These are phyloP conservation scores for Deakozyma indianensis DNA, from an alignment of 805 yeast species.

Conservation along the genomic window DNA sequence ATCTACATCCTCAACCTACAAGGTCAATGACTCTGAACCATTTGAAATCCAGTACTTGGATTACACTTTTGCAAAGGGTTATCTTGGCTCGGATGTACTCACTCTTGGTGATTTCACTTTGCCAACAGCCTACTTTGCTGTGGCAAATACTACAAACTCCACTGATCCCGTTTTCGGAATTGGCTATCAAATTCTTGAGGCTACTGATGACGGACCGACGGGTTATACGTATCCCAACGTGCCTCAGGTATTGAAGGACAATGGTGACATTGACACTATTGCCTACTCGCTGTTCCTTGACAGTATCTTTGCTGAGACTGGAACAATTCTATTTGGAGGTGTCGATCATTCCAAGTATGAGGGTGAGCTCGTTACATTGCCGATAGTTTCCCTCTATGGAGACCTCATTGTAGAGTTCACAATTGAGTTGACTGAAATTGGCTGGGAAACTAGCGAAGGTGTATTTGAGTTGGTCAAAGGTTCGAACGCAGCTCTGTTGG, in stretches of 20 bases:
- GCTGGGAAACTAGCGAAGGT: not conserved
- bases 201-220: conserved; percentile 17
- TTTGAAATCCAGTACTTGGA: conserved; percentile 27
- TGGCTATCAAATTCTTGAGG: conserved; percentile 22
- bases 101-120: conserved; percentile 34
- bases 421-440: not conserved
- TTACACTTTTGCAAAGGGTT: conserved; percentile 36
- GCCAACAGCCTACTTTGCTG: conserved; percentile 52
- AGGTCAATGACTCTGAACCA: conserved; percentile 4
- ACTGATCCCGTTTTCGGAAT: conserved; percentile 36
- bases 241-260: conserved; percentile 20
- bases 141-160: conserved; percentile 54
- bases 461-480: not conserved
- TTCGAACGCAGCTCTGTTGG: conserved; percentile 2
- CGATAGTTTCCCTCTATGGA: conserved; percentile 10
- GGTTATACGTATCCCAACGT: conserved; percentile 15
- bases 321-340: conserved; percentile 28
- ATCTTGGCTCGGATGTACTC: conserved; percentile 51
- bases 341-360: conserved; percentile 26
- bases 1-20: not conserved
- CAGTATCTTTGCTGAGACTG: conserved; percentile 16
- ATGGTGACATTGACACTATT: conserved; percentile 25
- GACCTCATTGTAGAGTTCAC: not conserved
- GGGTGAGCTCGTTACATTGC: conserved; percentile 23
- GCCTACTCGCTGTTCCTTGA: conserved; percentile 35